Evolutionary conservation across 805 yeast genomes (phyloP).

Genomic region (Hemisphaericaspora nanyangensis): DNA sequence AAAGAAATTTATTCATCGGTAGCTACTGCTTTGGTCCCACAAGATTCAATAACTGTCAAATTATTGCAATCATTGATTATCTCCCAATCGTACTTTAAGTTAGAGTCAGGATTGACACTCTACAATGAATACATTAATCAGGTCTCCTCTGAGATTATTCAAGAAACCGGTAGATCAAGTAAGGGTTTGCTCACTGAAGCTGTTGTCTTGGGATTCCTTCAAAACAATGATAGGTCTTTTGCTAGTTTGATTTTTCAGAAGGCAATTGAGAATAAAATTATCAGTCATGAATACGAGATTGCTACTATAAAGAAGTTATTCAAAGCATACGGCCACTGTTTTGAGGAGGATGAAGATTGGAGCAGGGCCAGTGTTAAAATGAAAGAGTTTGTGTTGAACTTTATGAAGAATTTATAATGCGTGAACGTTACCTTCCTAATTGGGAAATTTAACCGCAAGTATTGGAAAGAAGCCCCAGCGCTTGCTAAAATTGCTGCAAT

Average conservation of each 20-base stretch:
- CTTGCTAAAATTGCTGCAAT: background rate
- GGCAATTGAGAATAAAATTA: slow-evolving; percentile 25
- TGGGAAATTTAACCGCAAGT: slow-evolving; percentile 1
- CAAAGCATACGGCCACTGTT: slow-evolving; percentile 50
- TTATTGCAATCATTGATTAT: slow-evolving; percentile 40
- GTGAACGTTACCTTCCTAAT: too few species aligned
- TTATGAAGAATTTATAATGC: slow-evolving; percentile 9
- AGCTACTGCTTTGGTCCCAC: slow-evolving; percentile 36
- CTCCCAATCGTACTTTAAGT: slow-evolving; percentile 35
- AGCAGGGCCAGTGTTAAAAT: slow-evolving; percentile 26
- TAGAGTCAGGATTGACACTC: slow-evolving; percentile 36
- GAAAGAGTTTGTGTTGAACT: slow-evolving; percentile 20
- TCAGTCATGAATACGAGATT: slow-evolving; percentile 39
- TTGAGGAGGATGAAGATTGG: slow-evolving; percentile 37
- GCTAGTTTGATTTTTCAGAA: slow-evolving; percentile 50
- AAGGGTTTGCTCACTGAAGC: slow-evolving; percentile 46
- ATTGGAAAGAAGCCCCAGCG: background rate
- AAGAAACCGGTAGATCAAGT: slow-evolving; percentile 31
- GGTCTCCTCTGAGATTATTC: slow-evolving; percentile 28
- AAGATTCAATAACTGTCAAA: slow-evolving; percentile 23
- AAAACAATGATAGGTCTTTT: slow-evolving; percentile 49
- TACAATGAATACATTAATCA: slow-evolving; percentile 44
- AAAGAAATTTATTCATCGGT: slow-evolving; percentile 27
- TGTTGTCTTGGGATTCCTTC: slow-evolving; percentile 40
- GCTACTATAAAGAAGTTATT: slow-evolving; percentile 40